These are phyloP conservation scores for Suillus plorans DNA, from an alignment of 768 basidiomycete genomes.

Conservation along the genomic window DNA sequence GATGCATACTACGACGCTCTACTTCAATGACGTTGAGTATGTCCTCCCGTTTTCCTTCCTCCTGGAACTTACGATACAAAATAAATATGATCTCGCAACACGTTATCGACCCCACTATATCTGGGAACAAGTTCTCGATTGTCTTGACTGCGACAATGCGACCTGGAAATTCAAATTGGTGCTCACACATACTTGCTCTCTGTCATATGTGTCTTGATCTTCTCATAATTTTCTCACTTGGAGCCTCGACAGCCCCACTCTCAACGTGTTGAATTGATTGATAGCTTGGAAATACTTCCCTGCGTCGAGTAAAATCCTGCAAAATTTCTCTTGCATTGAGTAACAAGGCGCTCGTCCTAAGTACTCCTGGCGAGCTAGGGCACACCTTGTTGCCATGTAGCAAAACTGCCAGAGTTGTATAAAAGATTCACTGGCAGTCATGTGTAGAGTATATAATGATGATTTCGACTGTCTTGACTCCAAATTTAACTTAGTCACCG, in stretches of 20 bases:
- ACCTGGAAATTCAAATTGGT: neutral
- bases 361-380: neutral
- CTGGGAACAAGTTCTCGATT: neutral
- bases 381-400: neutral
- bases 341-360: neutral
- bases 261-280: neutral
- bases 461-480: neutral
- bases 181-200: neutral
- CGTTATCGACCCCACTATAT: neutral
- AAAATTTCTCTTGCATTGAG: neutral
- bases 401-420: neutral
- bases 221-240: neutral
- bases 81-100: neutral
- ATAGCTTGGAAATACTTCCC: neutral
- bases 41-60: neutral
- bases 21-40: neutral
- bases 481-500: neutral
- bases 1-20: neutral
- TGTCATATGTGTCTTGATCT: neutral
- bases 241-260: neutral
- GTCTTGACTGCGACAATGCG: neutral
- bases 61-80: neutral
- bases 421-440: neutral
- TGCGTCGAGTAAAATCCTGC: neutral
- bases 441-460: neutral